phyloP scores from a whole-genome alignment of 2,329 filamentous ascomycete species.

The Penicillium sp. region DNA sequence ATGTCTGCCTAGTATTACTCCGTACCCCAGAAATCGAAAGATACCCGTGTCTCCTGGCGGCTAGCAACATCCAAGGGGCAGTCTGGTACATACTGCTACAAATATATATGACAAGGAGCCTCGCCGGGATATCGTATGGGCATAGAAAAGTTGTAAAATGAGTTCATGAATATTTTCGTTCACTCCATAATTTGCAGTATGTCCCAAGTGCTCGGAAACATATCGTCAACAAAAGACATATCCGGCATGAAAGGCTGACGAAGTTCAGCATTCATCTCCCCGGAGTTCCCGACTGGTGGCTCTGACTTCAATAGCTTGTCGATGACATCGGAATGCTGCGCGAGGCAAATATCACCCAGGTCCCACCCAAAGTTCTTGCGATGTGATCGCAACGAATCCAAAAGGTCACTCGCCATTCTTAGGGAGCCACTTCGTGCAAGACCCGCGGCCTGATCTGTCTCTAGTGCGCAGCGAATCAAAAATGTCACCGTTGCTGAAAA shows the following conservation, averaged over 20 bases:
- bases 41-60: too few species aligned
- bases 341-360: conserved; percentile 50
- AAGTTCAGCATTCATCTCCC: not conserved
- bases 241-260: conserved; percentile 6
- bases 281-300: not conserved
- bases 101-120: too few species aligned
- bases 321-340: conserved; percentile 48
- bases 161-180: not conserved
- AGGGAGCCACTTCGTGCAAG: conserved; percentile 35
- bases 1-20: too few species aligned
- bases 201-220: conserved; percentile 13
- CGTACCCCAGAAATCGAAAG: too few species aligned
- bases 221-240: conserved; percentile 9
- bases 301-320: conserved; percentile 37
- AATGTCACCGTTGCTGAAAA: conserved; percentile 52
- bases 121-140: too few species aligned
- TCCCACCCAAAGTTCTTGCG: conserved; percentile 47
- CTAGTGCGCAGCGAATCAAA: conserved; percentile 48
- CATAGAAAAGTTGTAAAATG: not conserved
- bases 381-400: conserved; percentile 40
- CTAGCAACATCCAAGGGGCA: too few species aligned
- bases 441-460: conserved; percentile 22
- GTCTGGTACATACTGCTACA: too few species aligned
- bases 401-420: conserved; percentile 43
- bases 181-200: conserved; percentile 7